These are phyloP conservation scores for Hyaloscypha hepaticicola DNA, from an alignment of 495 filamentous ascomycete genomes.

Conservation along the genomic window DNA sequence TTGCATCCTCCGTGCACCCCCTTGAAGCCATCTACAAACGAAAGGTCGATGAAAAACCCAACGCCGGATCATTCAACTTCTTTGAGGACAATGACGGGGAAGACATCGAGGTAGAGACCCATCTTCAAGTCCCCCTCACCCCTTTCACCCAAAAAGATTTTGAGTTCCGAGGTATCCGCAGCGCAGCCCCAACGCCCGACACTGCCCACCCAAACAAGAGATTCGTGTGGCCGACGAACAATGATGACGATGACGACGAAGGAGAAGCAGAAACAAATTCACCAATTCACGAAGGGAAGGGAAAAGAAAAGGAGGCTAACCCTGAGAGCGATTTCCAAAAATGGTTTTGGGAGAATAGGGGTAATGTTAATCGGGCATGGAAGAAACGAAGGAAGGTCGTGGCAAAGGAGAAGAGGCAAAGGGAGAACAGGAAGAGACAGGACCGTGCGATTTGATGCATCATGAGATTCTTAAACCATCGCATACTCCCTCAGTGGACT, in stretches of 20 bases:
- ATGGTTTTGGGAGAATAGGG: constrained; percentile 90
- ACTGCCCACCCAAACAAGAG: constrained; percentile 69
- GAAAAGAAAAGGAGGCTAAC: constrained; percentile 35
- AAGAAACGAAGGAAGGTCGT: constrained; percentile 78
- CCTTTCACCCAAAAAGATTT: constrained; percentile 79
- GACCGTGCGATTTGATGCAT: constrained; percentile 20
- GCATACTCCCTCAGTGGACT: too few relatives aligned
- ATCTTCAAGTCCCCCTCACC: constrained; percentile 61
- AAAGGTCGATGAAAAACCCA: constrained; percentile 7
- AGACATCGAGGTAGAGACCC: constrained; percentile 45
- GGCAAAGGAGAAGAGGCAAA: constrained; percentile 82
- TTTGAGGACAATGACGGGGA: constrained; percentile 52
- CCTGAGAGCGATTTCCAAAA: constrained; percentile 71
- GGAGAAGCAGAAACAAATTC: constrained; percentile 38
- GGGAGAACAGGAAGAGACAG: constrained; percentile 71
- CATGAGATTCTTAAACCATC: not conserved
- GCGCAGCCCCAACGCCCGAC: constrained; percentile 92
- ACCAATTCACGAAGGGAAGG: constrained; percentile 27
- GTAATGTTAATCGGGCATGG: constrained; percentile 88
- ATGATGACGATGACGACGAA: constrained; percentile 38
- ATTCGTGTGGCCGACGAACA: constrained; percentile 47
- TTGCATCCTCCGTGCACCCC: constrained; percentile 22
- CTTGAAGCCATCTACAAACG: constrained; percentile 48
- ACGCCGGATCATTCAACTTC: constrained; percentile 47
- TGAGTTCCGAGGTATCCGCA: constrained; percentile 67